Base-by-base conservation (phyloP, 352 stramenopile species). In the Pythium guiyangense region DNA sequence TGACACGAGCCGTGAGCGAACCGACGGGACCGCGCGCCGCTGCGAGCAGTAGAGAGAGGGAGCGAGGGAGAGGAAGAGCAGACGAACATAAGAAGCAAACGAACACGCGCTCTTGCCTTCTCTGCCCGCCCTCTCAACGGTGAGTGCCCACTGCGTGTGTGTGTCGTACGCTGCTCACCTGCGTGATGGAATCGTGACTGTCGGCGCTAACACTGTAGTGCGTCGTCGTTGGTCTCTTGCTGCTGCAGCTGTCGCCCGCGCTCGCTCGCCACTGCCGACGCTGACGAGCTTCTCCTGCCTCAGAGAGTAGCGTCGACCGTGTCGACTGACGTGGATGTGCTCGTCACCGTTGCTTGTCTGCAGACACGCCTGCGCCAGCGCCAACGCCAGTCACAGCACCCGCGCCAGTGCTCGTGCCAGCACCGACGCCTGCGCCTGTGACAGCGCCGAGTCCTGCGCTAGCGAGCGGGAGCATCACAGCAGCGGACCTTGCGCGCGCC, bases 401-500 rank as follows among this genome's bases (percentile, higher is more conserved):
- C 11, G 22, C 62, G 42, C 49, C 70, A 31, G 35, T 56, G 47
- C 40, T 54, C 39, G 56, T 50, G 62, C 11, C 59, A 56, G 53
- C 50, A 45, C 53, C 63, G 42, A 52, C 57, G 25, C 59, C 35
- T 44, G 22, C 43, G 1, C 51, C 34, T 14, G 15, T 51, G 43
- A 48, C 59, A 25, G 26, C 29, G 26, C 14, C 50, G 14, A 50
- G 40, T 3, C 31, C 60, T 6, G 47, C 67, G 15, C 6, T 64
- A n/a, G 31, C 54, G 17, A 31, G 39, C 5, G 60, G 57, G 6
- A 57, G 52, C 3, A 77, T 96, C 63, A 94, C 85, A 9, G 81
- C 84, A 2, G 88, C 77, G 18, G 87, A 96, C 59, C 63, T 97
- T 0, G 84, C 94, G 65, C 84, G 86, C 20, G 89, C 88, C 5